Evolutionary conservation across 2,329 filamentous ascomycete genomes (phyloP), one percentile per base, ranked within the genome.

Genomic region (Tetracladium maxilliforme): DNA sequence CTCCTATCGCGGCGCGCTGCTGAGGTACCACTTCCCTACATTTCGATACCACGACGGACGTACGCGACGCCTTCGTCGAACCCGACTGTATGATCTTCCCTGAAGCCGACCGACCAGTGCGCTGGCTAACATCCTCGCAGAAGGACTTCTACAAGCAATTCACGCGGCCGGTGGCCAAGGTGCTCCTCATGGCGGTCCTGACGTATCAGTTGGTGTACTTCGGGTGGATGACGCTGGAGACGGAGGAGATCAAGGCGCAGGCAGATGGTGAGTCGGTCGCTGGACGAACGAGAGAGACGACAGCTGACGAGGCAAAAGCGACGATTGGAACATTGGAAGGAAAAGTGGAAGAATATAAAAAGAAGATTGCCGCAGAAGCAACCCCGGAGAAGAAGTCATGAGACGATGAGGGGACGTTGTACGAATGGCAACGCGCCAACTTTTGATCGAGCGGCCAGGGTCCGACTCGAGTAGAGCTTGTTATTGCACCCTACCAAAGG

Each of bases 201-300:
- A 77, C 74, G 3, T 90, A 87, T 47, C 81, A 90, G 50, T 40
- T 79, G n/a, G 50, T 64, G 10, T 87, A 86, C 51, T 82, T 69
- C 56, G 54, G 53, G 10, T 90, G 81, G 81, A 45, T 68, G 19
- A 80, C 75, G 49, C 58, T 87, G 25, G 80, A 86, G 48, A 64
- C 66, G 17, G 62, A 80, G 27, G 81, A 90, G 52, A 56, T 67
- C 29, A 70, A 64, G 41, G 52, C 54, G 12, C 57, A 70, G 22
- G 67, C 65, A 37, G 51, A 64, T 36, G 62, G 72, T 75, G 40
- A 30, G 55, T 42, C n/a, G n/a, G n/a, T n/a, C n/a, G n/a, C n/a
- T n/a, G n/a, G n/a, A n/a, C n/a, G n/a, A n/a, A n/a, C n/a, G n/a
- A n/a, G n/a, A n/a, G n/a, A n/a, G n/a, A n/a, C 8, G 13, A 8